Percentiles rank a stretch among this genome's conserved stretches.
phyloP scores from a whole-genome alignment of 441 rosid genomes.

The Brassica hybrid region DNA sequence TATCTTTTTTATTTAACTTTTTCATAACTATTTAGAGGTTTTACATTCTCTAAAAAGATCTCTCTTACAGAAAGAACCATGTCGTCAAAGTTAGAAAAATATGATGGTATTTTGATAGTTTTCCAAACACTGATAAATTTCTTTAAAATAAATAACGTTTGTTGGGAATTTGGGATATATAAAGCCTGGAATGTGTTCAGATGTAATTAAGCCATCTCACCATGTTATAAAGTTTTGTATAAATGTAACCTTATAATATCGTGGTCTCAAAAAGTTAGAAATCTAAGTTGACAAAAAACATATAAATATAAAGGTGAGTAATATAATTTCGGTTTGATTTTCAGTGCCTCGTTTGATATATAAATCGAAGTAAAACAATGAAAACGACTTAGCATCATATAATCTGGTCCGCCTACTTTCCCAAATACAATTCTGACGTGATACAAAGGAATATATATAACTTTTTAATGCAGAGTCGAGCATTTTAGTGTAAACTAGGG shows the following conservation, averaged over 20 bases:
- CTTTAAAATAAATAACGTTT: background rate
- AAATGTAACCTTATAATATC: background rate
- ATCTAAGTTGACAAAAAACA: background rate
- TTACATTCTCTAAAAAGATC: background rate
- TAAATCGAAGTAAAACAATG: conserved; percentile 16
- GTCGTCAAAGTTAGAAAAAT: background rate
- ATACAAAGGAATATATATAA: background rate
- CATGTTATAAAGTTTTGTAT: background rate
- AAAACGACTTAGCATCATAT: conserved; percentile 30
- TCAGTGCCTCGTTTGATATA: conserved; percentile 18
- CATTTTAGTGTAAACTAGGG: background rate
- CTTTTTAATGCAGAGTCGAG: background rate
- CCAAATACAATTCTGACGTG: conserved; percentile 30
- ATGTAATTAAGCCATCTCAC: background rate
- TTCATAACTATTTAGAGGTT: background rate
- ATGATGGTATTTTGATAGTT: background rate
- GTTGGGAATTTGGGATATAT: background rate
- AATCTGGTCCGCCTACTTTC: conserved; percentile 28
- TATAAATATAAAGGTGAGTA: background rate
- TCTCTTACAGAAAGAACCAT: background rate
- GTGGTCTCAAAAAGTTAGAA: background rate
- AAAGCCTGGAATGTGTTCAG: background rate
- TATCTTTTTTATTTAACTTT: conserved; percentile 12
- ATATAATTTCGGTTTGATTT: conserved; percentile 19
- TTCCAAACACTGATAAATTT: background rate